phyloP scores from a whole-genome alignment of 148 eudicot genomes.

The Polygonum maritimum region DNA sequence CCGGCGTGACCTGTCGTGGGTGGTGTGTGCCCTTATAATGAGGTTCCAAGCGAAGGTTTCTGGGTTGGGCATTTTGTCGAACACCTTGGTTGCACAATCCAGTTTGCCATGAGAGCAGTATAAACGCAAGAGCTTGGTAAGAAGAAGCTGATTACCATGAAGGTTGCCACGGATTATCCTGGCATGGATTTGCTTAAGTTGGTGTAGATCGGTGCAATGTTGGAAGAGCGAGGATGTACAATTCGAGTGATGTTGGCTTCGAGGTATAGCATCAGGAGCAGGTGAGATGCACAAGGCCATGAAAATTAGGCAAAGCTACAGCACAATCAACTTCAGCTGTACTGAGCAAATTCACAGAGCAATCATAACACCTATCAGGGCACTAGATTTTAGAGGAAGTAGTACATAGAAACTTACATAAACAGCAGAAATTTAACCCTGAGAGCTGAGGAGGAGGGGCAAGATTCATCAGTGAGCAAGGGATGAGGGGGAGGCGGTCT shows the following conservation, averaged over 20 bases:
- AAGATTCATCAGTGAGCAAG: not conserved
- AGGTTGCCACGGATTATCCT: slow-evolving; percentile 31
- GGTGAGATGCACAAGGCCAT: slow-evolving; percentile 9
- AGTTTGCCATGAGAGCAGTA: slow-evolving; percentile 34
- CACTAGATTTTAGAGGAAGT: not conserved
- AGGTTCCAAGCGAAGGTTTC: slow-evolving; percentile 46
- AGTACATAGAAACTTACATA: not conserved
- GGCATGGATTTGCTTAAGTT: slow-evolving; percentile 53
- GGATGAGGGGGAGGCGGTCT: not conserved
- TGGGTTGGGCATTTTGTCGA: slow-evolving; percentile 29
- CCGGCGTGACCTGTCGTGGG: slow-evolving; percentile 18
- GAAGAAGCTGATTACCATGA: slow-evolving; percentile 15
- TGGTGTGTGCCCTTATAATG: slow-evolving; percentile 35
- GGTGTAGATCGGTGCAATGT: slow-evolving; percentile 26
- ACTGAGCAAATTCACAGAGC: not conserved
- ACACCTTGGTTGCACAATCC: slow-evolving; percentile 30
- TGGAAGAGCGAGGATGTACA: slow-evolving; percentile 22
- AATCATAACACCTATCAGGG: not conserved
- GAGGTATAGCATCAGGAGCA: not conserved
- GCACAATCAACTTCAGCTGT: not conserved
- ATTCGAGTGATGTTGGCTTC: not conserved
- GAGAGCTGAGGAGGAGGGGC: not conserved
- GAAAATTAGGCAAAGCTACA: not conserved
- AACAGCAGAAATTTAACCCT: not conserved
- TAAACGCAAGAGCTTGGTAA: slow-evolving; percentile 25